Evolutionary conservation across 163 green algal species (phyloP).

Genomic region (Chloromonas sp.): DNA sequence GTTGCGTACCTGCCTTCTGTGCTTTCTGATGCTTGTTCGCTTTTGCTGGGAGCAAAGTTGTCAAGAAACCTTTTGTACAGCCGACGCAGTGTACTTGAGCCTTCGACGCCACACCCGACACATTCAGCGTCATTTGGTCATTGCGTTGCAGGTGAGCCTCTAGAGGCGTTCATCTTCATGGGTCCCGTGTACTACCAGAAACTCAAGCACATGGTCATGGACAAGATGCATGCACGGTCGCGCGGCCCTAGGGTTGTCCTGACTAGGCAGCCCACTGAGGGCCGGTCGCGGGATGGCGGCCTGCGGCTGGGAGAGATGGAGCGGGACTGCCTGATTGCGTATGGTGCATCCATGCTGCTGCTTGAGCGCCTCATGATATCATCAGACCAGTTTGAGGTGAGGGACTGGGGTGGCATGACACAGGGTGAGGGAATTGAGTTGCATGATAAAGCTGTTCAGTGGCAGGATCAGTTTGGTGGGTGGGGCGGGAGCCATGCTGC

Average conservation of each 20-base stretch:
- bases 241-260: constrained; percentile 88
- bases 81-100: too few relatives aligned
- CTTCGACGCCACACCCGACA: too few relatives aligned
- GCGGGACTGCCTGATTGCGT: constrained; percentile 95
- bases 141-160: constrained; percentile 62
- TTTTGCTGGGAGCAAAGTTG: too few relatives aligned
- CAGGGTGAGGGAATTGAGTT: not conserved
- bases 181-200: constrained; percentile 99
- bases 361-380: constrained; percentile 97
- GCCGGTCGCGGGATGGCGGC: constrained; percentile 85
- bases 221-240: constrained; percentile 96
- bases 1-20: too few relatives aligned
- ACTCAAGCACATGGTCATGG: constrained; percentile 99
- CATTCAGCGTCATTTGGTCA: too few relatives aligned
- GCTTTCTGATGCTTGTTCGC: too few relatives aligned
- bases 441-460: too few relatives aligned
- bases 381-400: constrained; percentile 79
- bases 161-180: constrained; percentile 98
- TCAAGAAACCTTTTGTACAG: too few relatives aligned
- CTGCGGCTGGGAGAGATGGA: constrained; percentile 88
- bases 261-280: constrained; percentile 95
- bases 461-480: too few relatives aligned
- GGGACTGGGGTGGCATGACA: not conserved
- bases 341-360: constrained; percentile 87
- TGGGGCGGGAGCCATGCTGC: too few relatives aligned